Evolutionary conservation across 805 yeast species (phyloP), one percentile per base, ranked within the genome.

Genomic region (Suhomyces kilbournensis): DNA sequence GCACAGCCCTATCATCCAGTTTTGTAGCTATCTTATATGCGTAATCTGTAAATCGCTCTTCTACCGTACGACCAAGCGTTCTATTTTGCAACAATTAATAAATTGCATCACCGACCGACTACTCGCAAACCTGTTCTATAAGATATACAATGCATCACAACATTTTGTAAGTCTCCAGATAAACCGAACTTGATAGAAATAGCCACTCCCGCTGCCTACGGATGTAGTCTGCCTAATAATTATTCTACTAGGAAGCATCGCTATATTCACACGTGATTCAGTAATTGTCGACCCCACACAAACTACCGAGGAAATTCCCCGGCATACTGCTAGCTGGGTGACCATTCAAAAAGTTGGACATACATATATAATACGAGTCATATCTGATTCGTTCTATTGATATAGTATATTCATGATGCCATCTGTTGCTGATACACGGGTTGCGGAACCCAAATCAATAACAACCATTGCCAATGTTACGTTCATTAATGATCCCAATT

Each of bases 401-500:
- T 10, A 38, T 7, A 38, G 14, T 1, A 17, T 17, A 38, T 38
- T 19, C 14, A 46, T 23, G 15, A 59, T 56, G 61, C 63, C 64
- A 52, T 61, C 65, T 10, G 57, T 49, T 7, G 53, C 55, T 14
- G 30, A 48, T 19, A 26, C 46, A n/a, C 34, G 22, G 5, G 28
- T 12, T 14, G 19, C 44, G 28, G 25, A 34, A 22, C 20, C 26
- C 15, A 48, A 47, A 54, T 60, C 70, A 9, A 48, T 65, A 4
- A 58, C 69, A 5, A 62, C 71, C 20, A 55, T 65, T 12, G 70
- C 72, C 3, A 62, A 63, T 32, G 65, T 73, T 35, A 63, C 62
- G 20, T 61, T 74, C 22, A 60, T 71, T 35, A 67, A 65, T 48
- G 75, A 74, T 51, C 67, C 70, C 6, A 50, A 65, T 2, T 15